Evolutionary conservation across 768 basidiomycete species (phyloP).

Genomic region (Mycena amicta): DNA sequence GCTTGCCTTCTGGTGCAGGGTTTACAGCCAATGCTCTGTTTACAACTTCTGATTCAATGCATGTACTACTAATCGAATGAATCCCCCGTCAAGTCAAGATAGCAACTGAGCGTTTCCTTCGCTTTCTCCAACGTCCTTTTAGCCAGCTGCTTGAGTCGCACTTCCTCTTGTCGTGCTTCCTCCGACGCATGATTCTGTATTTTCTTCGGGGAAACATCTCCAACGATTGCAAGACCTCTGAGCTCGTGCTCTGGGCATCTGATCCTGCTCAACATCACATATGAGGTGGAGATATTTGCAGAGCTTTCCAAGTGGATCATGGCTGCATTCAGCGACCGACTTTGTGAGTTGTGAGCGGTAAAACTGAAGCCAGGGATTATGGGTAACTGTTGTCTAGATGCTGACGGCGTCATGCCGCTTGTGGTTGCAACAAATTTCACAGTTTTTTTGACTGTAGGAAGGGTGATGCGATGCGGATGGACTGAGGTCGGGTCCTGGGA

Average conservation of each 20-base stretch:
- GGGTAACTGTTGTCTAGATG: constrained; percentile 14
- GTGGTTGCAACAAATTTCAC: not conserved
- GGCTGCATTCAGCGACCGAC: constrained; percentile 15
- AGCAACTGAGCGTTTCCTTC: not conserved
- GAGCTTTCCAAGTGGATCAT: constrained; percentile 17
- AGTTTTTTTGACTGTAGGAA: not conserved
- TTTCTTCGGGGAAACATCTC: not conserved
- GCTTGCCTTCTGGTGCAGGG: no score
- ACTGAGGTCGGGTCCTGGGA: not conserved
- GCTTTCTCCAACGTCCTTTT: not conserved
- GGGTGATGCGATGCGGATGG: constrained; percentile 4
- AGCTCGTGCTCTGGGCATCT: constrained; percentile 9
- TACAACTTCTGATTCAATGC: no score
- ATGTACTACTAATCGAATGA: not conserved
- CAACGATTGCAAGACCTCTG: not conserved
- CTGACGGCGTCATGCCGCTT: not conserved
- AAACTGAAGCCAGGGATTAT: constrained; percentile 18
- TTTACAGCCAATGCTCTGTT: no score
- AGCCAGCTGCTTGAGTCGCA: not conserved
- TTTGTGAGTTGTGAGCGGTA: constrained; percentile 19
- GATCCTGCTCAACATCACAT: constrained; percentile 22
- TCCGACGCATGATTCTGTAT: not conserved
- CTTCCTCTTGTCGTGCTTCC: not conserved
- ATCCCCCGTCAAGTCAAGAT: not conserved
- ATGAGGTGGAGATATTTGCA: constrained; percentile 8